Base-by-base conservation (phyloP, 345 rosid species). In the Eucalyptus pumila region DNA sequence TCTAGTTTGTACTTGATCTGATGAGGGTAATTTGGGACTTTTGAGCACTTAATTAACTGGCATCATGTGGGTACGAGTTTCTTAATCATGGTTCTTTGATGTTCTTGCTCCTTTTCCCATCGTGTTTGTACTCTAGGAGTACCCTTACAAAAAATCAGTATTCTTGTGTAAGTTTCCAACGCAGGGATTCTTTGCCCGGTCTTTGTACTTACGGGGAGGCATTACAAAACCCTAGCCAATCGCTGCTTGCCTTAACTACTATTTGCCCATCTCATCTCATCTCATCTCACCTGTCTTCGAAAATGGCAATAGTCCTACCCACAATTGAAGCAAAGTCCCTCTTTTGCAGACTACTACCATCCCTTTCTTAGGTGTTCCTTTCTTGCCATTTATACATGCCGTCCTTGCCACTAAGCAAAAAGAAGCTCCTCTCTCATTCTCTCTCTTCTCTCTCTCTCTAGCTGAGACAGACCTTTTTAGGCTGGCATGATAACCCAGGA, bases 311-410 rank as follows among this genome's bases (percentile, higher is more conserved):
- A 89, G 89, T 90, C 89, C 47, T 87, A 52, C 86, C 89, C 91
- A 91, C 92, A 91, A 88, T 76, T 76, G 85, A 87, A 92, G 90
- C 91, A 81, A 87, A 87, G 86, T 81, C 86, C 42, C 67, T 80
- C 87, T 17, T 88, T 88, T 86, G 54, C 90, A 32, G 89, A 80
- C 81, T 65, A 86, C 89, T 45, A 72, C 86, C 67, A 86, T 52
- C 87, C 69, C 87, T 86, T 86, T 86, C 87, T 49, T 86, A 50
- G 62, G 87, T 8, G 62, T 89, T 83, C 90, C 87, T 88, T 87
- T 88, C 88, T 94, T 95, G 92, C 96, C 94, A 94, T 95, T 91
- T 94, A 92, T 95, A 92, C 94, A 94, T 94, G 98, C 96, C 96
- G 96, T 90, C 89, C 89, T 94, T 91, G 90, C 92, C 92, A 89